Percentiles rank a stretch among this genome's conserved stretches.
Evolutionary conservation across 495 filamentous ascomycete genomes (phyloP).

Genomic region (Hyaloscypha finlandica): DNA sequence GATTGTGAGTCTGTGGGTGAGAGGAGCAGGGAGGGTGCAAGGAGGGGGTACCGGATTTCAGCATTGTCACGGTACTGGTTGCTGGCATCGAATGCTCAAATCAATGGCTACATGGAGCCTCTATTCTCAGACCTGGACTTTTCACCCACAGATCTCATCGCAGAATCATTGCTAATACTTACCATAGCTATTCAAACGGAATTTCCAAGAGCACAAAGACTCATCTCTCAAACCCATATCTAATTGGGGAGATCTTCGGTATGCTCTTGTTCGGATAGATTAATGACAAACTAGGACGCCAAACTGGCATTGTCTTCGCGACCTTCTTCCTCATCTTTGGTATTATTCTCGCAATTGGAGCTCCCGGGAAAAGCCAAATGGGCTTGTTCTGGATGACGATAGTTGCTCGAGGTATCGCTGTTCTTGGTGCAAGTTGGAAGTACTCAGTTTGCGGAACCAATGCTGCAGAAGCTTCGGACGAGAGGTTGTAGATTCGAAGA

Average conservation of each 20-base stretch:
- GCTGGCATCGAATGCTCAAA: constrained; percentile 44
- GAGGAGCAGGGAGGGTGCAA: neutral
- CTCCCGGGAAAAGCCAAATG: constrained; percentile 45
- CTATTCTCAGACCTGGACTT: constrained; percentile 40
- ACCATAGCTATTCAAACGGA: constrained; percentile 11
- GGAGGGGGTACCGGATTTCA: constrained; percentile 18
- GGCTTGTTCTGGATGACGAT: constrained; percentile 59
- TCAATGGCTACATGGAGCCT: constrained; percentile 46
- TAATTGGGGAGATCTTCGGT: constrained; percentile 51
- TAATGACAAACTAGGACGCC: constrained; percentile 54
- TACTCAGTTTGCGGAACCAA: constrained; percentile 44
- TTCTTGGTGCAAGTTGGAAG: constrained; percentile 50
- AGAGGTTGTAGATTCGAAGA: constrained; percentile 38
- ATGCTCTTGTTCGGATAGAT: constrained; percentile 50
- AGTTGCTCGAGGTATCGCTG: constrained; percentile 49
- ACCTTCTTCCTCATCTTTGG: constrained; percentile 54
- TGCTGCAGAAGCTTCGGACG: constrained; percentile 47
- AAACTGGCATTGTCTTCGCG: constrained; percentile 48
- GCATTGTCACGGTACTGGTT: constrained; percentile 39
- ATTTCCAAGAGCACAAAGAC: constrained; percentile 36
- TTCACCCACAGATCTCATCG: neutral
- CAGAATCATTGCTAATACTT: neutral
- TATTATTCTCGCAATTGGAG: constrained; percentile 48
- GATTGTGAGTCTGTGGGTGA: neutral
- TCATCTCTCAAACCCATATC: constrained; percentile 52